A percentile compares a stretch with the other conserved stretches of the same genome.
Evolutionary conservation across 352 stramenopile genomes (phyloP).

Genomic region (Phytophthora kernoviae): DNA sequence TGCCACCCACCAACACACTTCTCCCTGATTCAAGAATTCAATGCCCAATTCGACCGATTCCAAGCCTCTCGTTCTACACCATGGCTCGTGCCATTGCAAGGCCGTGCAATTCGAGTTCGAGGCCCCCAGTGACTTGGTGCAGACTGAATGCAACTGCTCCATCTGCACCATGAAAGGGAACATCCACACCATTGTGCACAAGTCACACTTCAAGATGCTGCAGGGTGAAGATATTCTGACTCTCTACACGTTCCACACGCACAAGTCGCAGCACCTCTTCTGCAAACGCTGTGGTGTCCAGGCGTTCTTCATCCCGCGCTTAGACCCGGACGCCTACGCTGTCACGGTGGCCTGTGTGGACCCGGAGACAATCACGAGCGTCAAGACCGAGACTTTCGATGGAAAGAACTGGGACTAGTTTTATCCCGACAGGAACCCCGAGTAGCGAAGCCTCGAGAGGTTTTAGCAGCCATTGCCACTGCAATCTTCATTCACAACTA

Average conservation of each 20-base stretch:
- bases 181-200: constrained; percentile 69
- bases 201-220: constrained; percentile 57
- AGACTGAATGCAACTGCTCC: constrained; percentile 85
- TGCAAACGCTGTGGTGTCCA: constrained; percentile 81
- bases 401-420: constrained; percentile 75
- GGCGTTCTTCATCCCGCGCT: constrained; percentile 82
- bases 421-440: too few relatives aligned
- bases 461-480: too few relatives aligned
- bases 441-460: too few relatives aligned
- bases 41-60: neutral
- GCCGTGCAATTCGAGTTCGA: constrained; percentile 75
- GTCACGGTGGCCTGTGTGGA: constrained; percentile 80
- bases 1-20: too few relatives aligned
- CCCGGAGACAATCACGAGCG: constrained; percentile 44
- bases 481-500: too few relatives aligned
- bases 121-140: constrained; percentile 54
- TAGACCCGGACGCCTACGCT: constrained; percentile 78
- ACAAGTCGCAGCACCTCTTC: constrained; percentile 79
- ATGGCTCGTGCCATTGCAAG: constrained; percentile 72
- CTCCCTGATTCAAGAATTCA: neutral
- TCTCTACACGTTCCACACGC: constrained; percentile 85
- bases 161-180: constrained; percentile 87
- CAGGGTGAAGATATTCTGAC: constrained; percentile 53
- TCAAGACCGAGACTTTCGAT: constrained; percentile 74
- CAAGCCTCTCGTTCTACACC: constrained; percentile 38